Conservation (phyloP, 2,329 filamentous ascomycete genomes). For the Hypoxylon sp. region DNA sequence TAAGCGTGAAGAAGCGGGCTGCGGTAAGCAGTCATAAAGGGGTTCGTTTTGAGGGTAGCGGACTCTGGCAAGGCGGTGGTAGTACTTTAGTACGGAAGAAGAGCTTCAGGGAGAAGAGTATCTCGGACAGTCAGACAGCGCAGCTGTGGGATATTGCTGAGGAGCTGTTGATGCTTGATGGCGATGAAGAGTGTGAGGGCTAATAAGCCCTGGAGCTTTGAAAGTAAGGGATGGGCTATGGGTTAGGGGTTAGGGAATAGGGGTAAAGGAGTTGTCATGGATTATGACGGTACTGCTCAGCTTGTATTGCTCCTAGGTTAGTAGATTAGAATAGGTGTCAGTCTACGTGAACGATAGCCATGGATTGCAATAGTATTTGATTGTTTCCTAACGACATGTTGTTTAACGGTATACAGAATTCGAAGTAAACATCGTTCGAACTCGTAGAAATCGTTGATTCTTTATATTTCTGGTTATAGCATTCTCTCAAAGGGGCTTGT, state of each 20-base stretch:
- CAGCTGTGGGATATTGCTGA: constrained; percentile 44
- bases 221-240: neutral
- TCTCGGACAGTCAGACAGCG: constrained; percentile 16
- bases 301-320: constrained; percentile 12
- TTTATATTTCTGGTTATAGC: neutral
- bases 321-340: constrained; percentile 17
- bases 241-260: neutral
- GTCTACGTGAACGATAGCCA: constrained; percentile 15
- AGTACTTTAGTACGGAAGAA: neutral
- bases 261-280: constrained; percentile 7
- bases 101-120: constrained; percentile 9
- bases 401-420: neutral
- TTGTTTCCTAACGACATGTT: neutral
- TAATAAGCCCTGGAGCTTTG: neutral
- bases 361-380: neutral
- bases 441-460: neutral
- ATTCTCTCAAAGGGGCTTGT: too few species aligned
- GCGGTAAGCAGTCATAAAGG: neutral
- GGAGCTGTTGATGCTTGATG: constrained; percentile 37
- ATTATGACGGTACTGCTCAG: constrained; percentile 21
- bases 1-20: constrained; percentile 18
- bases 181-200: neutral
- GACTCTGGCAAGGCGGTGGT: neutral
- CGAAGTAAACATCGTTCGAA: neutral
- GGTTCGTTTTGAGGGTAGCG: constrained; percentile 16